Percentiles rank a stretch among this genome's conserved stretches.
Evolutionary conservation across 768 basidiomycete species (phyloP).

Genomic region (Coprinopsis cinerea): DNA sequence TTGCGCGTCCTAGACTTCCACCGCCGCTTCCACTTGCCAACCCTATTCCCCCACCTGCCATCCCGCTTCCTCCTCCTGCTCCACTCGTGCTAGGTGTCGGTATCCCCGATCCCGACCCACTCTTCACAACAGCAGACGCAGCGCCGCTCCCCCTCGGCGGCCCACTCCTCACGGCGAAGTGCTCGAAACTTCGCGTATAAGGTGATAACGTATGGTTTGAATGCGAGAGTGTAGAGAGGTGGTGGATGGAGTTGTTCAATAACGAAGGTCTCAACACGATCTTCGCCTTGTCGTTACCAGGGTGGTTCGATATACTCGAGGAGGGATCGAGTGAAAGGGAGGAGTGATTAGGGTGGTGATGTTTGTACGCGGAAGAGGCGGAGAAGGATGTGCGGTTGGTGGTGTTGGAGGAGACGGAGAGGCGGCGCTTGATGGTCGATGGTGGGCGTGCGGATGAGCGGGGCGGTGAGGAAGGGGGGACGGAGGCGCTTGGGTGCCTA

Average conservation of each 20-base stretch:
- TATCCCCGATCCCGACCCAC: background rate
- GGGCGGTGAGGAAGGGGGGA: conserved; percentile 11
- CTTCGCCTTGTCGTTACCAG: conserved; percentile 35
- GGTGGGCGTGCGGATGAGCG: background rate
- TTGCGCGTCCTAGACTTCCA: conserved; percentile 13
- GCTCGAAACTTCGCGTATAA: conserved; percentile 84
- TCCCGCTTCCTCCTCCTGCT: background rate
- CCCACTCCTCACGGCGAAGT: conserved; percentile 88
- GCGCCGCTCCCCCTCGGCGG: conserved; percentile 47
- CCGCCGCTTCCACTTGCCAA: conserved; percentile 23
- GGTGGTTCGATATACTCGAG: conserved; percentile 23
- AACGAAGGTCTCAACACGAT: conserved; percentile 59
- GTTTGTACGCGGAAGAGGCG: conserved; percentile 14
- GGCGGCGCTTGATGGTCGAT: conserved; percentile 14
- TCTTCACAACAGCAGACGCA: conserved; percentile 8
- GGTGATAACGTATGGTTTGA: conserved; percentile 94
- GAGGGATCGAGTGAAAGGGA: conserved; percentile 8
- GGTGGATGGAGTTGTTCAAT: conserved; percentile 74
- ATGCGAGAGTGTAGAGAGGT: conserved; percentile 77
- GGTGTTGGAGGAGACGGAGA: conserved; percentile 29
- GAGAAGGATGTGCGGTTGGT: conserved; percentile 18
- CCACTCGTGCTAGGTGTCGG: background rate
- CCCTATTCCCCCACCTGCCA: conserved; percentile 10
- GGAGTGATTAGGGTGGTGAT: conserved; percentile 17
- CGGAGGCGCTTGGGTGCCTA: background rate